Percentiles rank a stretch among this genome's conserved stretches.
Evolutionary conservation across 805 yeast genomes (phyloP).

Genomic region (Candida quercuum): DNA sequence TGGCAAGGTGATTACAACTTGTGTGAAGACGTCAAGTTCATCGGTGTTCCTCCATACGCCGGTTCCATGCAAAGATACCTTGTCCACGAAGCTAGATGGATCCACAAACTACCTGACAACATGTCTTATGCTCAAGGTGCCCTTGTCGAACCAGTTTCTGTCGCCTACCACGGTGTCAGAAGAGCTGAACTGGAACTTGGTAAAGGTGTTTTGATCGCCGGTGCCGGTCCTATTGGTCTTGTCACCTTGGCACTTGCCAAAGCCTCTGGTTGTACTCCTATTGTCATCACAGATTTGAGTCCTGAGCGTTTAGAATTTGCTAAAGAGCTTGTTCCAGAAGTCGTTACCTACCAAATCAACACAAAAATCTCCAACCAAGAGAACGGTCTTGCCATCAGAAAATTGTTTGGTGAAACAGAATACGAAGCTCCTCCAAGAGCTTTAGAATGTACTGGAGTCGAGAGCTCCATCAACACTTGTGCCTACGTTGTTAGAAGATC

Average conservation of each 20-base stretch:
- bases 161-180: conserved; percentile 47
- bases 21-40: conserved; percentile 33
- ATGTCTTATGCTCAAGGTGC: conserved; percentile 51
- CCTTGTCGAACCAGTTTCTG: conserved; percentile 49
- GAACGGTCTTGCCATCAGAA: conserved; percentile 34
- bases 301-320: conserved; percentile 42
- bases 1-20: conserved; percentile 35
- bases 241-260: conserved; percentile 41
- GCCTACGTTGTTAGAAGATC: conserved; percentile 42
- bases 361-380: conserved; percentile 26
- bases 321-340: conserved; percentile 38
- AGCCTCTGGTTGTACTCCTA: conserved; percentile 49
- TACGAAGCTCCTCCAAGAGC: conserved; percentile 36
- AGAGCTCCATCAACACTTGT: conserved; percentile 40
- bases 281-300: conserved; percentile 45
- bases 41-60: conserved; percentile 32
- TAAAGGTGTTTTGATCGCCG: conserved; percentile 42
- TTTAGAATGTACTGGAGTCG: conserved; percentile 53
- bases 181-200: conserved; percentile 44
- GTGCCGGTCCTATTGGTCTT: conserved; percentile 60
- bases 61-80: conserved; percentile 36
- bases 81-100: conserved; percentile 27
- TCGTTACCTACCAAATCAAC: conserved; percentile 38
- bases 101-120: conserved; percentile 32
- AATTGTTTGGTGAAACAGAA: conserved; percentile 31